Conservation (phyloP, 164 flowering plant genomes). For the Echeveria elegans region DNA sequence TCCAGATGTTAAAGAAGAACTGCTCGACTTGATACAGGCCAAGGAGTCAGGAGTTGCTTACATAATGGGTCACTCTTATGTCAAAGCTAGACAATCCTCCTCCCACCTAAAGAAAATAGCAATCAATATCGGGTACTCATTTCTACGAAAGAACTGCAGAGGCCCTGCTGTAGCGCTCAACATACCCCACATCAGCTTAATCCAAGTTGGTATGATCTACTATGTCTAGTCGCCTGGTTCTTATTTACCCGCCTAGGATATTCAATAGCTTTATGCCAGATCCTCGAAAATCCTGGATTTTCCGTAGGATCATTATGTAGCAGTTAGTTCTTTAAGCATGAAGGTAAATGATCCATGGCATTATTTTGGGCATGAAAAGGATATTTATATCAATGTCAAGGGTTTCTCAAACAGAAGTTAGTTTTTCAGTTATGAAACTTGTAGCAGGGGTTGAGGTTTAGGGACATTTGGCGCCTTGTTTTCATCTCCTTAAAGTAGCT, state of each 20-base stretch:
- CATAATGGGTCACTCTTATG: slow-evolving; percentile 46
- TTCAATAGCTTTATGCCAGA: no score
- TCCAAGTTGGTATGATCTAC: slow-evolving; percentile 60
- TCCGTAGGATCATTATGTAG: no score
- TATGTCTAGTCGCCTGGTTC: slow-evolving; percentile 16
- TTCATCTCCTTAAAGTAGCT: slow-evolving; percentile 1
- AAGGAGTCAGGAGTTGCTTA: slow-evolving; percentile 48
- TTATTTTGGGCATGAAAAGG: no score
- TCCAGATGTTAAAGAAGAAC: slow-evolving; percentile 14
- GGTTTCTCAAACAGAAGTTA: no score
- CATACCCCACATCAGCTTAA: slow-evolving; percentile 38
- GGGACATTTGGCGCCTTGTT: slow-evolving; percentile 2
- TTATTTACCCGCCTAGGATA: no score
- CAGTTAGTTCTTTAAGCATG: background rate
- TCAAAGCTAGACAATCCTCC: slow-evolving; percentile 31
- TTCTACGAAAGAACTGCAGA: slow-evolving; percentile 43
- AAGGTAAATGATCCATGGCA: no score
- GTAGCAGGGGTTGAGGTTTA: background rate
- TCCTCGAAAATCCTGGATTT: no score
- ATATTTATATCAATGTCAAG: no score
- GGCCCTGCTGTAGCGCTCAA: slow-evolving; percentile 35
- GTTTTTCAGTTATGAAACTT: background rate
- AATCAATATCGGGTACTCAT: slow-evolving; percentile 36
- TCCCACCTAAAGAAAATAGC: slow-evolving; percentile 33
- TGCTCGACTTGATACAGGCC: slow-evolving; percentile 34